Evolutionary conservation across 495 filamentous ascomycete species (phyloP).

Genomic region (Durotheca rogersii): DNA sequence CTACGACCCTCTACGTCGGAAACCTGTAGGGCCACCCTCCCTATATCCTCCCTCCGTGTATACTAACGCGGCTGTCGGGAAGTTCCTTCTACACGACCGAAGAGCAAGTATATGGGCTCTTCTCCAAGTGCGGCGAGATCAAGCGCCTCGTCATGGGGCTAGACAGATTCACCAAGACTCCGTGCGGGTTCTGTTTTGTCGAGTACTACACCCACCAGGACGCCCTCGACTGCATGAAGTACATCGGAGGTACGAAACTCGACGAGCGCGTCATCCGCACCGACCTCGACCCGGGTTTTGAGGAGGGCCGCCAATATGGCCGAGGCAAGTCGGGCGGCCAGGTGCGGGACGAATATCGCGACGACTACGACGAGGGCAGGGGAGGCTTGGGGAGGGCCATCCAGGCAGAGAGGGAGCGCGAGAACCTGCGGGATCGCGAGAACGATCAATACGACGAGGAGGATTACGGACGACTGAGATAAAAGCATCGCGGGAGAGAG

Average conservation of each 20-base stretch:
- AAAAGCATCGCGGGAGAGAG: too few species aligned
- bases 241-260: constrained; percentile 96
- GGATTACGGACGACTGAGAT: constrained; percentile 51
- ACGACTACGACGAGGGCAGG: constrained; percentile 92
- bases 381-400: constrained; percentile 73
- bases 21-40: constrained; percentile 69
- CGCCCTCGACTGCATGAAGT: constrained; percentile 96
- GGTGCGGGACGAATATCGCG: constrained; percentile 95
- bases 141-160: constrained; percentile 98
- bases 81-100: constrained; percentile 99
- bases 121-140: constrained; percentile 95
- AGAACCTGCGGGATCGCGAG: constrained; percentile 46
- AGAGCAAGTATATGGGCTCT: constrained; percentile 97
- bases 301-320: constrained; percentile 93
- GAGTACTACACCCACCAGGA: constrained; percentile 98
- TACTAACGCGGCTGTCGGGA: background rate
- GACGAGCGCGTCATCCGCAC: constrained; percentile 96
- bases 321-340: constrained; percentile 89
- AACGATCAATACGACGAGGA: constrained; percentile 47
- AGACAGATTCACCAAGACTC: constrained; percentile 94
- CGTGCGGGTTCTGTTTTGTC: constrained; percentile 98
- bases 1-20: constrained; percentile 94
- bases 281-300: constrained; percentile 95
- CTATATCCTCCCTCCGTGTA: background rate
- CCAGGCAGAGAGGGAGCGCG: constrained; percentile 60